Evolutionary conservation across 768 basidiomycete species (phyloP).

Genomic region (Podaxis sp.): DNA sequence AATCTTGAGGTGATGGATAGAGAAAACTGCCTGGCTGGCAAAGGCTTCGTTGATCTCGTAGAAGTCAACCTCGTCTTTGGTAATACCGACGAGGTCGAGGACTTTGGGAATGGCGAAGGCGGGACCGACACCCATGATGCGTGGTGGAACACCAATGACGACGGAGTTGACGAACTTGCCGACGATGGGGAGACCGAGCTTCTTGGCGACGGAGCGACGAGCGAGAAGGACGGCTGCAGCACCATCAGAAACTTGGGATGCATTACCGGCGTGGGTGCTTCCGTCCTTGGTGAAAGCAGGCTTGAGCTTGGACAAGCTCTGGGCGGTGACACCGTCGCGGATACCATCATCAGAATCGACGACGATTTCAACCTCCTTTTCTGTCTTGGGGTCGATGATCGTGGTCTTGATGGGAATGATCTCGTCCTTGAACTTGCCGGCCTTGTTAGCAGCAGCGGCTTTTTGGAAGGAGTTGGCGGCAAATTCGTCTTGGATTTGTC

Average conservation of each 20-base stretch:
- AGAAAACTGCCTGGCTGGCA: slow-evolving; percentile 79
- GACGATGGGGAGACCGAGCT: slow-evolving; percentile 80
- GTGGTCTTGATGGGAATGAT: slow-evolving; percentile 80
- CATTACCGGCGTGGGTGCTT: slow-evolving; percentile 79
- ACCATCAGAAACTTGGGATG: slow-evolving; percentile 90
- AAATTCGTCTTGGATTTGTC: slow-evolving; percentile 80
- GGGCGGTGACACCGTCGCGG: slow-evolving; percentile 78
- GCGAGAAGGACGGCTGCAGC: slow-evolving; percentile 88
- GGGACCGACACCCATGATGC: slow-evolving; percentile 91
- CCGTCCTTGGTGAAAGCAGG: slow-evolving; percentile 81
- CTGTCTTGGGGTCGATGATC: slow-evolving; percentile 71
- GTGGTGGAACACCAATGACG: slow-evolving; percentile 79
- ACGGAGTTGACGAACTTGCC: slow-evolving; percentile 80
- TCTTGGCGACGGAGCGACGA: slow-evolving; percentile 76
- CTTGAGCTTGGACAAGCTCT: slow-evolving; percentile 78
- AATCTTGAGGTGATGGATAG: slow-evolving; percentile 66
- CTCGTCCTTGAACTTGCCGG: slow-evolving; percentile 80
- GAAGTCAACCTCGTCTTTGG: slow-evolving; percentile 77
- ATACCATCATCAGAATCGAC: slow-evolving; percentile 87
- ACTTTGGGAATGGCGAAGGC: slow-evolving; percentile 82
- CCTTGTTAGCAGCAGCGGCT: slow-evolving; percentile 77
- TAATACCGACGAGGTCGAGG: slow-evolving; percentile 66
- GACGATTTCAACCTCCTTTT: slow-evolving; percentile 61
- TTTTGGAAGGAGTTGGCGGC: slow-evolving; percentile 84
- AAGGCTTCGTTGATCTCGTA: slow-evolving; percentile 94